Percentiles rank a stretch among this genome's conserved stretches.
phyloP scores from a whole-genome alignment of 2,329 filamentous ascomycete genomes.

The Fusarium zealandicum region DNA sequence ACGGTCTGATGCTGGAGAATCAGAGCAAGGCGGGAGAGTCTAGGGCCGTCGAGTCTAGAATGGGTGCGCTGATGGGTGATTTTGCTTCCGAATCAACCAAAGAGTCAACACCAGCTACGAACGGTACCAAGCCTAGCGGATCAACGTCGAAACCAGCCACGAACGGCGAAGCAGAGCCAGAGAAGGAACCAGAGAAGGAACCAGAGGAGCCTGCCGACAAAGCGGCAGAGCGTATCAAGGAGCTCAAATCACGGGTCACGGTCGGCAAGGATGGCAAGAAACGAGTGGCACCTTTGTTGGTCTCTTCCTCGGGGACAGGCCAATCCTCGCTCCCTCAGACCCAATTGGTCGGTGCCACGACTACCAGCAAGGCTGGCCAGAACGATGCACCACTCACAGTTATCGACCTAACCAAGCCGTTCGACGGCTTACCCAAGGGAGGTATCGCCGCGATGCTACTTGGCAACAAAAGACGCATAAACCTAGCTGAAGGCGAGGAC shows the following conservation, averaged over 20 bases:
- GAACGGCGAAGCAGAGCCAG: conserved; percentile 49
- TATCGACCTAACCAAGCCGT: conserved; percentile 90
- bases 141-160: conserved; percentile 50
- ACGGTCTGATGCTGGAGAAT: conserved; percentile 86
- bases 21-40: conserved; percentile 91
- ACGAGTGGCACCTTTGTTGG: conserved; percentile 87
- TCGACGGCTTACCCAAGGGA: conserved; percentile 89
- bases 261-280: conserved; percentile 98
- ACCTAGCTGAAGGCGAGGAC: conserved; percentile 76
- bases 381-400: conserved; percentile 81
- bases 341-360: conserved; percentile 80
- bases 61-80: conserved; percentile 99
- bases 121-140: conserved; percentile 56
- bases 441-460: conserved; percentile 85
- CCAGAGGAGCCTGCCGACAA: conserved; percentile 61
- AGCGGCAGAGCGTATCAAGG: conserved; percentile 60
- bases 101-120: conserved; percentile 55
- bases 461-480: conserved; percentile 90
- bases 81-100: conserved; percentile 65
- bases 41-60: conserved; percentile 88
- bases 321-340: conserved; percentile 89
- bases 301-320: conserved; percentile 86
- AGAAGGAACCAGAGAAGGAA: conserved; percentile 46
- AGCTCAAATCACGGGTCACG: conserved; percentile 88
- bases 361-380: conserved; percentile 65